Base-by-base conservation (phyloP, 768 basidiomycete species). In the Boletus vinaceobasis region DNA sequence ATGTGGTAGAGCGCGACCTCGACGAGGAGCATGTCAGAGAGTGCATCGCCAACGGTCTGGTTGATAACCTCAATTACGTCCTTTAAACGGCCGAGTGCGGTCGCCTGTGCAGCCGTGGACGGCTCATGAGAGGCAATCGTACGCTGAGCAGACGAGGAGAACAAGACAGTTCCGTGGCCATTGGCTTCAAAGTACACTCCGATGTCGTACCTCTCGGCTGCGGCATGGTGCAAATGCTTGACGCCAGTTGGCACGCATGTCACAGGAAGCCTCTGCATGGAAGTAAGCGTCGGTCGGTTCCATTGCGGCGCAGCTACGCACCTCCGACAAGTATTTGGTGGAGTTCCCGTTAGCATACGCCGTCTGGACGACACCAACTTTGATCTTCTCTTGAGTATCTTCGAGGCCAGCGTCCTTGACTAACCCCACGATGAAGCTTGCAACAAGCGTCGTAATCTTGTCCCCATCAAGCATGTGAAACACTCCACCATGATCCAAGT, bases 101-200 rank as follows among this genome's bases (percentile, higher is more conserved):
- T 89, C 19, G 82, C 83, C 62, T 96, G 92, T 10, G 89, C 88
- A 21, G 90, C 86, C 2, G 91, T 91, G 38, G 84, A 81, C 2
- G 96, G 88, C 60, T 88, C 77, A 65, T 90, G 76, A 23, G 74
- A 72, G 31, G 74, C 63, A 38, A 99, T 77, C 43, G 70, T 79
- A 23, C 82, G 75, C 52, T 87, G 79, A 4, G 93, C 88, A 19
- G 79, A 69, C 7, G 79, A 81, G 13, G 97, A 98, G 75, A 99
- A 98, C 52, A 98, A 73, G 44, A 98, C 93, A 3, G 97, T 99
- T 32, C 97, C 97, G 63, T 99, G 97, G 3, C 97, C 97, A 68
- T 99, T 99, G 33, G 97, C 97, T 71, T 99, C 97, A 65, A 99
- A 99, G 74, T 99, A 99, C 43, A 99, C 92, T n/a, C 97, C 97